Percentiles rank a stretch among this genome's conserved stretches.
Conservation (phyloP, 768 basidiomycete genomes). For the Sporobolomyces pararoseus region DNA sequence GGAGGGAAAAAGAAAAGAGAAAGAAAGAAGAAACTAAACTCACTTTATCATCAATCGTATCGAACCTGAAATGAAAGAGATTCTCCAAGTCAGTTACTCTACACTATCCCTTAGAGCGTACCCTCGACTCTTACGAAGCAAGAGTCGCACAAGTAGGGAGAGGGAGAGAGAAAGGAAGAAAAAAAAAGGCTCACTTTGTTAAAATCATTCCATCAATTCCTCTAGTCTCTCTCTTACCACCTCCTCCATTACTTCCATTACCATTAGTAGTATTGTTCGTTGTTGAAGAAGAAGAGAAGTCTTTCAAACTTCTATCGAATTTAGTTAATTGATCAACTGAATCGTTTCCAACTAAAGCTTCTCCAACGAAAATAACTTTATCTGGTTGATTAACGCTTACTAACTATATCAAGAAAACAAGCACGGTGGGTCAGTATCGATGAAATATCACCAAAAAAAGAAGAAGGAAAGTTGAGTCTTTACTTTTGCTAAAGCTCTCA, state of each 20-base stretch:
- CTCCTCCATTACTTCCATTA: slow-evolving; percentile 4
- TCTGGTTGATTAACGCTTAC: slow-evolving; percentile 91
- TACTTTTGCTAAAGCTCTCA: slow-evolving; percentile 96
- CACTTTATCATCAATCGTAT: slow-evolving; percentile 95
- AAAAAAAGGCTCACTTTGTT: slow-evolving; percentile 59
- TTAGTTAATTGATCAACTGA: slow-evolving; percentile 96
- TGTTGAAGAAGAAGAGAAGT: slow-evolving; percentile 78
- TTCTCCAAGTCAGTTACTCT: too few species aligned
- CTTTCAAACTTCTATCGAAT: slow-evolving; percentile 87
- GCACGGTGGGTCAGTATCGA: not conserved
- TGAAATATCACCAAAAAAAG: not conserved
- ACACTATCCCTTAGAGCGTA: not conserved
- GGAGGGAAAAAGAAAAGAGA: too few species aligned
- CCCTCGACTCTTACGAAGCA: too few species aligned
- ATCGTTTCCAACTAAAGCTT: slow-evolving; percentile 96
- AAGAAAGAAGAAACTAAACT: too few species aligned
- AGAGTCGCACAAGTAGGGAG: too few species aligned
- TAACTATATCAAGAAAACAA: slow-evolving; percentile 55
- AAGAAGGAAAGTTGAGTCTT: slow-evolving; percentile 31
- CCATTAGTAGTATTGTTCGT: too few species aligned
- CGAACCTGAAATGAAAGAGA: too few species aligned
- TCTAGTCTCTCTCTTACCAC: slow-evolving; percentile 62
- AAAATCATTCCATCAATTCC: slow-evolving; percentile 98
- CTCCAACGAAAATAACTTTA: slow-evolving; percentile 96
- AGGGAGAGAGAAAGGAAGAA: too few species aligned